A percentile compares a stretch with the other conserved stretches of the same genome.
These are phyloP conservation scores for Staphylotrichum tortipilum DNA, from an alignment of 495 filamentous ascomycete genomes.

Conservation along the genomic window DNA sequence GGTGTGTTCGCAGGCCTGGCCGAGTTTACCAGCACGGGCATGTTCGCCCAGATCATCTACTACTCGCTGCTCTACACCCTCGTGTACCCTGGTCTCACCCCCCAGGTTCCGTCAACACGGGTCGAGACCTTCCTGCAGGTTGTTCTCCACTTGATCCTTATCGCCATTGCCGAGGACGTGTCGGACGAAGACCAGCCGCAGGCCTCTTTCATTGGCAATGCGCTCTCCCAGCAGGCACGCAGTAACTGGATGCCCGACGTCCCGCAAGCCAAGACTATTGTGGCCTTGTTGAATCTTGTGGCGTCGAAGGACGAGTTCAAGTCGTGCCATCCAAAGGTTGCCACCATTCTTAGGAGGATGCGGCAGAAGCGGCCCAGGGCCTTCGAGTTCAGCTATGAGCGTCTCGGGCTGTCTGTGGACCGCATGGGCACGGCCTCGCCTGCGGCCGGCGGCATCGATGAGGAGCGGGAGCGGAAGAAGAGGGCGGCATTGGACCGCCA, in stretches of 20 bases:
- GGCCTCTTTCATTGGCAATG: conserved; percentile 60
- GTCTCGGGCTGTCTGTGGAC: conserved; percentile 43
- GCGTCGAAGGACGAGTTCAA: conserved; percentile 65
- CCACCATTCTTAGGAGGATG: conserved; percentile 76
- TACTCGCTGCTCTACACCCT: conserved; percentile 75
- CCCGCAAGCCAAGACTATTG: conserved; percentile 54
- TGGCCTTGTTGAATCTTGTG: conserved; percentile 65
- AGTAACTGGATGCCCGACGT: conserved; percentile 45
- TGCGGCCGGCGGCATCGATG: conserved; percentile 48
- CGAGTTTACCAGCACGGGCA: conserved; percentile 65
- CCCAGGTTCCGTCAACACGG: conserved; percentile 65
- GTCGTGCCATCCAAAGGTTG: conserved; percentile 74
- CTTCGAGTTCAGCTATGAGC: conserved; percentile 54
- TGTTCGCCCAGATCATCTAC: conserved; percentile 88
- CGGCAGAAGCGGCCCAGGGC: conserved; percentile 65
- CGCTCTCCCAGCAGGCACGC: conserved; percentile 52
- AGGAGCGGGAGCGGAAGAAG: conserved; percentile 78
- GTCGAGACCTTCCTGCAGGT: conserved; percentile 89
- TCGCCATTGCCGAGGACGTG: conserved; percentile 75
- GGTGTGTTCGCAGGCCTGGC: conserved; percentile 69
- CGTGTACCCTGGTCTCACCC: conserved; percentile 53
- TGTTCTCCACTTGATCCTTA: conserved; percentile 73
- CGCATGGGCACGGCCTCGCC: conserved; percentile 46
- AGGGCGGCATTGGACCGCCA: conserved; percentile 79
- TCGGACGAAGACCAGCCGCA: conserved; percentile 45